A percentile compares a stretch with the other conserved stretches of the same genome.
phyloP scores from a whole-genome alignment of 2,329 filamentous ascomycete genomes.

The Ophiostoma australiae region DNA sequence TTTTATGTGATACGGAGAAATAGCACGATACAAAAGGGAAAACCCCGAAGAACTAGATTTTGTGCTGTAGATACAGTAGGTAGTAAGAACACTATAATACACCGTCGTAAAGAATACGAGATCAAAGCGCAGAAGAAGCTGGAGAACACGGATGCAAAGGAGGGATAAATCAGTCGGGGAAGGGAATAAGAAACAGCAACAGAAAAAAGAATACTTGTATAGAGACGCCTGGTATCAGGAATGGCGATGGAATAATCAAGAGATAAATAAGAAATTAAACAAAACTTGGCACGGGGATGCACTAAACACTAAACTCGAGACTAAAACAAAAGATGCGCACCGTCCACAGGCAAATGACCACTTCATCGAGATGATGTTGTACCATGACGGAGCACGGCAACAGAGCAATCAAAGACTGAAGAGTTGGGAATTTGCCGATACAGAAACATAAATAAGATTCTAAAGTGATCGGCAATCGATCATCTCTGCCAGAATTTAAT shows the following conservation, averaged over 20 bases:
- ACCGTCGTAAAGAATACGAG: slow-evolving; percentile 1
- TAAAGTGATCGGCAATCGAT: slow-evolving; percentile 7
- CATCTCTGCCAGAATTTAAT: slow-evolving; percentile 3
- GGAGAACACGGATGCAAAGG: neutral
- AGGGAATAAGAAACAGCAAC: neutral
- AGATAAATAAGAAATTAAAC: neutral
- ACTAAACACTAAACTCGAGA: neutral
- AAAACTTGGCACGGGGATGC: slow-evolving; percentile 1
- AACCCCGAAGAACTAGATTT: neutral
- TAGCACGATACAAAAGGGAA: slow-evolving; percentile 9
- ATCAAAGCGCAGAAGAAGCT: neutral
- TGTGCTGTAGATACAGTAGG: neutral
- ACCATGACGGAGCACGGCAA: neutral
- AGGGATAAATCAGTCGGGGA: neutral
- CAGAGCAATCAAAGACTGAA: neutral
- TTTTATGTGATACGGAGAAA: slow-evolving; percentile 16
- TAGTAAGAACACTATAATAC: neutral
- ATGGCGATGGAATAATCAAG: neutral
- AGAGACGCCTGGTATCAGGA: neutral
- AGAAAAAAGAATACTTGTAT: too few species aligned
- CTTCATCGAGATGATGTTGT: neutral
- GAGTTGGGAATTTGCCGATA: neutral
- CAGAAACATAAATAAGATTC: neutral
- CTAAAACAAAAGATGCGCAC: slow-evolving; percentile 8
- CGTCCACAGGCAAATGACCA: slow-evolving; percentile 1